A percentile compares a stretch with the other conserved stretches of the same genome.
These are phyloP conservation scores for Aeschynomene evenia DNA, from an alignment of 306 rosid genomes.

Conservation along the genomic window DNA sequence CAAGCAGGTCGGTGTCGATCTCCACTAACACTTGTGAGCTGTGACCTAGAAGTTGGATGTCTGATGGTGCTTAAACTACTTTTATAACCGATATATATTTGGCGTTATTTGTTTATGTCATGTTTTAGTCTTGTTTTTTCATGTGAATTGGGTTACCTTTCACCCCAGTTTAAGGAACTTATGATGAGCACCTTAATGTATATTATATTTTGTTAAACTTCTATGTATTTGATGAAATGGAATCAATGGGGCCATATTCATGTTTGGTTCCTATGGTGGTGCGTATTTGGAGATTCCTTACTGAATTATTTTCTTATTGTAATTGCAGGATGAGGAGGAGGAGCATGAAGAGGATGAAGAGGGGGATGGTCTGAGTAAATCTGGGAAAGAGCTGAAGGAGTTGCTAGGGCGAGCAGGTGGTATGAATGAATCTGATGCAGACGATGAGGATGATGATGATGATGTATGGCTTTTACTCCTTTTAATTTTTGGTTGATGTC, in stretches of 20 bases:
- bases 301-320: slow-evolving; percentile 21
- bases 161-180: background rate
- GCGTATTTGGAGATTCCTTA: slow-evolving; percentile 1
- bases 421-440: slow-evolving; percentile 78
- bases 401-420: slow-evolving; percentile 74
- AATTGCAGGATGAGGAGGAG: slow-evolving; percentile 74
- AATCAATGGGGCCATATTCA: background rate
- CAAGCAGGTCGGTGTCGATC: slow-evolving; percentile 67
- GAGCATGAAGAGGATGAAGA: slow-evolving; percentile 83
- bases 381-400: slow-evolving; percentile 95
- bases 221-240: background rate
- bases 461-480: slow-evolving; percentile 44
- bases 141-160: background rate
- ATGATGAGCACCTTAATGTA: slow-evolving; percentile 24
- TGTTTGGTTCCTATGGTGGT: slow-evolving; percentile 17
- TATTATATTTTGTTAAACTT: slow-evolving; percentile 10
- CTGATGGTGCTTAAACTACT: background rate
- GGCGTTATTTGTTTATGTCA: background rate
- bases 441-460: slow-evolving; percentile 74
- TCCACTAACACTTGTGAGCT: slow-evolving; percentile 3
- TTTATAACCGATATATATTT: background rate
- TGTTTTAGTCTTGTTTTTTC: background rate
- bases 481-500: slow-evolving; percentile 13
- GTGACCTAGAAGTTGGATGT: slow-evolving; percentile 14
- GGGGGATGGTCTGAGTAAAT: slow-evolving; percentile 87